phyloP scores from a whole-genome alignment of 148 eudicot genomes.

The Spergularia bocconei region DNA sequence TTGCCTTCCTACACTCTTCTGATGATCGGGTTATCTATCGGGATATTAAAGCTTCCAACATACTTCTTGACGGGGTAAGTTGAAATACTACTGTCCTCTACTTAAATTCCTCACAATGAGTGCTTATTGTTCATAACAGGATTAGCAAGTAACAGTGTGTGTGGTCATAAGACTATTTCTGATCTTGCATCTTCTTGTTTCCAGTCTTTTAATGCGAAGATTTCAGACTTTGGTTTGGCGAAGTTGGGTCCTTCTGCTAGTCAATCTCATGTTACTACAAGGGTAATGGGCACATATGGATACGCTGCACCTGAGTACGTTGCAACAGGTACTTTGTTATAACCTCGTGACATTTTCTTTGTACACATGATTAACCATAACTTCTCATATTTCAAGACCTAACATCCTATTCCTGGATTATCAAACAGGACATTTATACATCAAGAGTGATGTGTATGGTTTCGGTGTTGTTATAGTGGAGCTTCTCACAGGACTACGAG shows the following conservation, averaged over 20 bases:
- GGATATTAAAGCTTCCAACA: slow-evolving; percentile 83
- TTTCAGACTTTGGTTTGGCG: slow-evolving; percentile 84
- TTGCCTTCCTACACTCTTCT: slow-evolving; percentile 64
- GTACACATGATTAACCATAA: neutral
- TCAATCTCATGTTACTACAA: slow-evolving; percentile 67
- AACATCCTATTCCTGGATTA: neutral
- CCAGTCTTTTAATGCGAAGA: slow-evolving; percentile 71
- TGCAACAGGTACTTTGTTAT: slow-evolving; percentile 58
- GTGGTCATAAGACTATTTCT: neutral
- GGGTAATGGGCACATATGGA: slow-evolving; percentile 78
- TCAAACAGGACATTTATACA: slow-evolving; percentile 71
- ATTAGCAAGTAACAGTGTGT: too few relatives aligned
- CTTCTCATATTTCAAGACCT: neutral
- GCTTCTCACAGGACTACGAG: slow-evolving; percentile 65
- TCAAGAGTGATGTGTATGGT: slow-evolving; percentile 80
- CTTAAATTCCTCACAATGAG: neutral
- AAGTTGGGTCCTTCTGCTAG: slow-evolving; percentile 67
- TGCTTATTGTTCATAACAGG: neutral
- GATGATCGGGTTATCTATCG: slow-evolving; percentile 64
- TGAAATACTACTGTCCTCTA: neutral
- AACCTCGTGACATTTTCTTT: neutral
- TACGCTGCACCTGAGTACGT: slow-evolving; percentile 90
- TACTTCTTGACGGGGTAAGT: slow-evolving; percentile 79
- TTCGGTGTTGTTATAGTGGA: slow-evolving; percentile 82
- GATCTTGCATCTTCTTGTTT: slow-evolving; percentile 11